phyloP scores from a whole-genome alignment of 192 early-diverging fungal genomes.

The Phlyctochytrium bullatum region DNA sequence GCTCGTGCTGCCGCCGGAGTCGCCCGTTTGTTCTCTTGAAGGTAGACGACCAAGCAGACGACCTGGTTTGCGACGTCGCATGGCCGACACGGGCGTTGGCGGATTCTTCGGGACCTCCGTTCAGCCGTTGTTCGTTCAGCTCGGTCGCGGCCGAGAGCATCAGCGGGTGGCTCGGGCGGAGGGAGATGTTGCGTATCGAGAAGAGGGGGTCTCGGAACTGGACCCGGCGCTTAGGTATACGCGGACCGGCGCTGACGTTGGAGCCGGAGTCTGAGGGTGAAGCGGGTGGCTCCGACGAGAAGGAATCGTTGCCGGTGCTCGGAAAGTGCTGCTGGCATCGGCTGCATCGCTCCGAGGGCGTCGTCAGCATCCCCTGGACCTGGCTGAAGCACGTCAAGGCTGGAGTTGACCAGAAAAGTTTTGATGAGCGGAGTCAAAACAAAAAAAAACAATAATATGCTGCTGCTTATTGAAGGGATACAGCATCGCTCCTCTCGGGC shows the following conservation, averaged over 20 bases:
- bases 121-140: not conserved
- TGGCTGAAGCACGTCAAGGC: too few relatives aligned
- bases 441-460: too few relatives aligned
- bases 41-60: not conserved
- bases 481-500: too few relatives aligned
- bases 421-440: too few relatives aligned
- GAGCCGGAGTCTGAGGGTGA: too few relatives aligned
- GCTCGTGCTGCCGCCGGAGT: not conserved
- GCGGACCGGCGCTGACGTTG: too few relatives aligned
- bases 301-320: not conserved
- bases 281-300: too few relatives aligned
- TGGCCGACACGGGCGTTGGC: not conserved
- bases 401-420: too few relatives aligned
- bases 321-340: not conserved
- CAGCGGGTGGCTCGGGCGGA: not conserved
- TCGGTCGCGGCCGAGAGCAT: not conserved
- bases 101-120: not conserved
- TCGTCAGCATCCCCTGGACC: not conserved
- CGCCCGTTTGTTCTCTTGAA: not conserved
- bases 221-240: not conserved
- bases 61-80: not conserved
- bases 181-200: not conserved
- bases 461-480: too few relatives aligned
- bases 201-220: not conserved
- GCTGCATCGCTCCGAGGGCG: not conserved